Conservation (phyloP, 306 rosid species). For the Casuarina equisetifolia region DNA sequence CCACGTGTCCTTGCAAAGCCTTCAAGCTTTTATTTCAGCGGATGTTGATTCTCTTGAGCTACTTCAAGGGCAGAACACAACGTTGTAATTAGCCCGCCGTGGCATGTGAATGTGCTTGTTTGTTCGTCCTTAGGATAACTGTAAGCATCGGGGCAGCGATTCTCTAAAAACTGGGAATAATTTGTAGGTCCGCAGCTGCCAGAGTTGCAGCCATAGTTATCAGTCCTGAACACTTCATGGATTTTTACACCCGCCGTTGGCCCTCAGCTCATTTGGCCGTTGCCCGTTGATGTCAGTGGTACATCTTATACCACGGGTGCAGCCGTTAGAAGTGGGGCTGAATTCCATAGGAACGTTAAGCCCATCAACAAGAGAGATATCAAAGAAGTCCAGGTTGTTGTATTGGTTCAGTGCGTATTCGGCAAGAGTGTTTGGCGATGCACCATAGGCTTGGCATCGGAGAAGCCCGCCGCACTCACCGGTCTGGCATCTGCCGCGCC, state of each 20-base stretch:
- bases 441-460: no score
- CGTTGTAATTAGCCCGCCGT: slow-evolving; percentile 38
- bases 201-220: slow-evolving; percentile 29
- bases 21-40: no score
- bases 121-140: slow-evolving; percentile 40
- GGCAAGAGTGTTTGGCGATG: no score
- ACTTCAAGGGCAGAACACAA: slow-evolving; percentile 33
- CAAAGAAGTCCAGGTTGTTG: slow-evolving; percentile 17
- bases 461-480: no score
- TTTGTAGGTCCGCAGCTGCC: slow-evolving; percentile 22
- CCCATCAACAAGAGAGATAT: slow-evolving; percentile 12
- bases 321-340: slow-evolving; percentile 7
- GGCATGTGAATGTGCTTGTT: slow-evolving; percentile 33
- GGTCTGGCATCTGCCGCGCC: no score
- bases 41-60: not conserved
- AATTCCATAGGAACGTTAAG: slow-evolving; percentile 22
- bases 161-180: slow-evolving; percentile 30
- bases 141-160: slow-evolving; percentile 30
- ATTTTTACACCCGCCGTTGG: slow-evolving; percentile 32
- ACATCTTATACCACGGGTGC: slow-evolving; percentile 5
- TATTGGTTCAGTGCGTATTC: not conserved
- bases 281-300: slow-evolving; percentile 10
- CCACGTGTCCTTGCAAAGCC: not conserved
- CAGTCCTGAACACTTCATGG: slow-evolving; percentile 39
- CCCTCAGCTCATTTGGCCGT: slow-evolving; percentile 12